phyloP scores from a whole-genome alignment of 176 grass and related monocot genomes.

The Carex cristatella region DNA sequence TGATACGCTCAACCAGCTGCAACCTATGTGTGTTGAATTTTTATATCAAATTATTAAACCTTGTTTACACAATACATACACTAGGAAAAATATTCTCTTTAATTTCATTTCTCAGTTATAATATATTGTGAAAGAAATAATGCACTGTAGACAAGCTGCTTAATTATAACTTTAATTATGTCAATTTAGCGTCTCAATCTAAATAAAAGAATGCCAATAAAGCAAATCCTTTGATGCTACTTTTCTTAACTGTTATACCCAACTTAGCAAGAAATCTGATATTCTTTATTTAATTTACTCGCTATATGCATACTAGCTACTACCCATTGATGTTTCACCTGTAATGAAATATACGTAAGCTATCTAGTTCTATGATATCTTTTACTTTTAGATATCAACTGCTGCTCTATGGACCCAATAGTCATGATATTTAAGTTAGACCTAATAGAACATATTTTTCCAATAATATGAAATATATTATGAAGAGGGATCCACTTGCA shows the following conservation, averaged over 20 bases:
- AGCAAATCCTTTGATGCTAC: not conserved
- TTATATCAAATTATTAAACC: too few relatives aligned
- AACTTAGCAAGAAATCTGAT: slow-evolving; percentile 6
- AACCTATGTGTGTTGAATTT: too few relatives aligned
- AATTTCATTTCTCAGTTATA: too few relatives aligned
- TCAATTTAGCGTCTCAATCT: not conserved
- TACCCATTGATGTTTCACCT: slow-evolving; percentile 15
- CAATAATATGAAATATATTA: too few relatives aligned
- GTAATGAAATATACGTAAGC: slow-evolving; percentile 13
- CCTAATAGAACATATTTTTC: not conserved
- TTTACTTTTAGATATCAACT: slow-evolving; percentile 7
- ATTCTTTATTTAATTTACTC: not conserved
- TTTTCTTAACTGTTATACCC: slow-evolving; percentile 21
- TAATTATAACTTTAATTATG: not conserved
- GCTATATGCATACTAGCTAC: not conserved
- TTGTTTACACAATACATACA: too few relatives aligned
- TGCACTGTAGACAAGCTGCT: too few relatives aligned
- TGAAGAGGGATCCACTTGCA: too few relatives aligned
- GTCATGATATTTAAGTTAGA: slow-evolving; percentile 1
- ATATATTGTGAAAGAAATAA: too few relatives aligned
- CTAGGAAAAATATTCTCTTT: too few relatives aligned
- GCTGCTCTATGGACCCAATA: not conserved
- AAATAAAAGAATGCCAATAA: not conserved
- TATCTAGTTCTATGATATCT: not conserved
- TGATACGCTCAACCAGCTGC: too few relatives aligned